These are phyloP conservation scores for Amorphotheca resinae DNA, from an alignment of 495 filamentous ascomycete genomes.

Conservation along the genomic window DNA sequence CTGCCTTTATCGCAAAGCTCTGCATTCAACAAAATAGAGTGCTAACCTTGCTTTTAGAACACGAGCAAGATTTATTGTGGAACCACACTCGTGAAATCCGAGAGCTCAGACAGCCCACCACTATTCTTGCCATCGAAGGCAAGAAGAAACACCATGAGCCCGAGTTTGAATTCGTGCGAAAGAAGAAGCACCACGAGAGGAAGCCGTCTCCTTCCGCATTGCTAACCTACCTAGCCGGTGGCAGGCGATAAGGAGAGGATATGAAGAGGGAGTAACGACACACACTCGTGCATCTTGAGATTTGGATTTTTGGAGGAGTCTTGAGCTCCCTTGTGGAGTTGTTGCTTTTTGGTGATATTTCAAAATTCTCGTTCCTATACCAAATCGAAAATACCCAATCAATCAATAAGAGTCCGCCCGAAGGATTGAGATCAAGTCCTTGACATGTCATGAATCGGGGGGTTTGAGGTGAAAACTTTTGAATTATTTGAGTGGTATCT, in stretches of 20 bases:
- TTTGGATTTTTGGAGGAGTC: too few species aligned
- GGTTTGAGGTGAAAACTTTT: not conserved
- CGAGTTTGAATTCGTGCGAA: conserved; percentile 19
- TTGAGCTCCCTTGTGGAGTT: not conserved
- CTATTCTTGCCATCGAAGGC: conserved; percentile 9
- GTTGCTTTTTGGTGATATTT: conserved; percentile 2
- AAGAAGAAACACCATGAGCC: conserved; percentile 14
- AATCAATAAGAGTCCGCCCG: not conserved
- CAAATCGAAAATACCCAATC: not conserved
- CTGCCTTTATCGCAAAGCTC: too few species aligned
- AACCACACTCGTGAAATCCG: conserved; percentile 54
- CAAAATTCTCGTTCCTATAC: not conserved
- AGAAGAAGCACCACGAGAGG: conserved; percentile 18
- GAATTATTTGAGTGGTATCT: conserved; percentile 10
- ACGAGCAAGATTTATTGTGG: conserved; percentile 62
- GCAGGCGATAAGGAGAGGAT: conserved; percentile 9
- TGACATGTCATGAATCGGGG: not conserved
- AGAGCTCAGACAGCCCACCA: conserved; percentile 23
- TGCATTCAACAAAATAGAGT: too few species aligned
- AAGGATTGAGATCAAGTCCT: not conserved
- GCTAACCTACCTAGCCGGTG: conserved; percentile 19
- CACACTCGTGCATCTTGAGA: too few species aligned
- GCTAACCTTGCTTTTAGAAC: conserved; percentile 28
- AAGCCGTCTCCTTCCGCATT: conserved; percentile 19
- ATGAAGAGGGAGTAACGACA: conserved; percentile 1